Evolutionary conservation across 2,329 filamentous ascomycete genomes (phyloP), one percentile per base, ranked within the genome.

Genomic region (Seiridium cupressi): DNA sequence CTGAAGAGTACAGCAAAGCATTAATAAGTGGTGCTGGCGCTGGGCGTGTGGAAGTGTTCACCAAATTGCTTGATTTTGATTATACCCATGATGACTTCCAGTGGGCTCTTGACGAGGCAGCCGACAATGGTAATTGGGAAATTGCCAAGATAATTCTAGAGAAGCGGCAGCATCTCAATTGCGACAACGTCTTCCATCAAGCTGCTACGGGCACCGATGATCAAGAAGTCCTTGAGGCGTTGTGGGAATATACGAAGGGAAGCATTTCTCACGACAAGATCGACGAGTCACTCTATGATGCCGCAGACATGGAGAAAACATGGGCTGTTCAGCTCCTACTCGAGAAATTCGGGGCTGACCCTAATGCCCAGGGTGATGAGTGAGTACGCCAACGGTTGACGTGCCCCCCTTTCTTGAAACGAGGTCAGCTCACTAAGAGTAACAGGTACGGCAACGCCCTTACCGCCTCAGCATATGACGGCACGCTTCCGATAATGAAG

Each of bases 41-140:
- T 1, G 76, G 76, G n/a, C 69, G 74, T n/a, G 49, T 75, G 1
- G 76, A 78, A 40, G 71, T 75, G 0, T 73, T 79, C 60, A 75
- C 73, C n/a, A 69, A 70, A 35, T 62, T 79, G 0, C 68, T 79
- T 4, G 62, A 69, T n/a, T 77, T 73, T 38, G 51, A 72, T 5
- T 74, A 78, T 13, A 63, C 62, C 0, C 59, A 65, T 9, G 47
- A 70, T 5, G 70, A 68, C 9, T 74, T 73, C 31, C 75, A 79
- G 49, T 35, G 57, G 0, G 74, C 76, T 3, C 64, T 79, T 0
- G 64, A 73, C 3, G 64, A 60, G 1, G 75, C 76, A 0, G 68
- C 72, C 0, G 60, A 61, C 0, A 69, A 73, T 42, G 69, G 66
- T 35, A 74, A 77, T 11, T 79, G 74, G 76, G 76, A 76, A 1